Evolutionary conservation across 345 rosid species (phyloP).

Genomic region (Eucalyptus brandiana): DNA sequence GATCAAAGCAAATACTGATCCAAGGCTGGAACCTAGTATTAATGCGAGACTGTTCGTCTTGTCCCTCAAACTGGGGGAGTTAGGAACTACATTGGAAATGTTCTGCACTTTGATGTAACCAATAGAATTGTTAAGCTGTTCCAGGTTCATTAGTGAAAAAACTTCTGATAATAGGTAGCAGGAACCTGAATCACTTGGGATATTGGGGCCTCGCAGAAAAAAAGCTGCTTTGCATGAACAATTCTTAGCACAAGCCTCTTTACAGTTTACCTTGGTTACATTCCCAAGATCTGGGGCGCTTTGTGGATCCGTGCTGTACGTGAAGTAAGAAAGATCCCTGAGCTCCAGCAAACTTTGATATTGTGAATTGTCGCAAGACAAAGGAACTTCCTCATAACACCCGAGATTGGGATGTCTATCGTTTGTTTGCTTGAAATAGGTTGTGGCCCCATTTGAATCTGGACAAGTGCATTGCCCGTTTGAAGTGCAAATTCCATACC

Average conservation of each 20-base stretch:
- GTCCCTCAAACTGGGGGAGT: not conserved
- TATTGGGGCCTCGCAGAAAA: not conserved
- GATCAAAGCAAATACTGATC: not conserved
- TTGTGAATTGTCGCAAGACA: not conserved
- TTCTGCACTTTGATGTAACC: not conserved
- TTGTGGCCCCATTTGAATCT: not conserved
- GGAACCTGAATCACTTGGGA: not conserved
- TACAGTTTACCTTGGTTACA: not conserved
- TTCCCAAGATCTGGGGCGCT: not conserved
- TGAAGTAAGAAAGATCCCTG: not conserved
- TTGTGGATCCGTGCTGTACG: not conserved
- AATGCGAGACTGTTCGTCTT: not conserved
- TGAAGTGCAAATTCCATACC: not conserved
- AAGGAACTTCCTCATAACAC: not conserved
- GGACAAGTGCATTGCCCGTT: not conserved
- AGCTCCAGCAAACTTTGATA: not conserved
- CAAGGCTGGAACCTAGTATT: not conserved
- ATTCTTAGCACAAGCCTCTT: not conserved
- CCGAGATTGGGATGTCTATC: not conserved
- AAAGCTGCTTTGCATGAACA: constrained; percentile 16
- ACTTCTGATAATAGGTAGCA: constrained; percentile 1
- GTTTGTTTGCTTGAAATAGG: not conserved
- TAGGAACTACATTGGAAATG: not conserved
- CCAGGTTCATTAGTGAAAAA: not conserved
- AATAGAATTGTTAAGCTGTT: not conserved